Base-by-base conservation (phyloP, 163 green algal species). In the Coccomyxa subellipsoidea region DNA sequence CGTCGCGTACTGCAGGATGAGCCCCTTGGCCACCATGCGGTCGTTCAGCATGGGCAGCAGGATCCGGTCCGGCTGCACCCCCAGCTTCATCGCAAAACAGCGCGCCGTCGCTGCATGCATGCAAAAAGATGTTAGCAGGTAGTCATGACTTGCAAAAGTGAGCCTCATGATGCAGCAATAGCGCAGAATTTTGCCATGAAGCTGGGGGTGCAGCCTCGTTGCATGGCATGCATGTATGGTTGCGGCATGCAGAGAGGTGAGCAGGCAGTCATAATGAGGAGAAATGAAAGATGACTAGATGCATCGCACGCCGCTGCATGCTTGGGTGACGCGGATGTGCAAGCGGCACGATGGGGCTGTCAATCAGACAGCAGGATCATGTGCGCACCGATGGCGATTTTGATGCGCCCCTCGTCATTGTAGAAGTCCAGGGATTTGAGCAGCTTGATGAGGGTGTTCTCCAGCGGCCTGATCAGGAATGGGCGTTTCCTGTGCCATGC, bases 361-460 rank as follows among this genome's bases (percentile, higher is more conserved):
- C n/a, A n/a, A n/a, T n/a, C n/a, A 73, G 66, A 73, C 27, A 73
- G 66, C n/a, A 8, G 4, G 47, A 59, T 27, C 47, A 59, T 12
- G 47, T 12, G 70, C 91, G 69, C 81, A 97, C 94, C 92, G 66
- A 96, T 95, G 37, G 92, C 94, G 35, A 98, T 92, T 87, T 95
- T 97, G 80, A 88, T 88, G 39, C 91, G 86, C 47, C 89, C 92
- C 23, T 83, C 84, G 7, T 94, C 90, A 38, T 97, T 91, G 85
- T 97, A 98, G 79, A 98, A 98, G 88, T 98, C 95, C 82, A 98
- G 83, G 5, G 90, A 94, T 79, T 94, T 91, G 54, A 99, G 84
- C 35, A 98, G 90, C 90, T 98, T 97, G 54, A 92, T 91, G 70
- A 99, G 82, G n/a, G 94, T 96, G 83, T 95, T 97, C 90, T 99